phyloP scores from a whole-genome alignment of 768 basidiomycete species.

The Lactarius evosmus region DNA sequence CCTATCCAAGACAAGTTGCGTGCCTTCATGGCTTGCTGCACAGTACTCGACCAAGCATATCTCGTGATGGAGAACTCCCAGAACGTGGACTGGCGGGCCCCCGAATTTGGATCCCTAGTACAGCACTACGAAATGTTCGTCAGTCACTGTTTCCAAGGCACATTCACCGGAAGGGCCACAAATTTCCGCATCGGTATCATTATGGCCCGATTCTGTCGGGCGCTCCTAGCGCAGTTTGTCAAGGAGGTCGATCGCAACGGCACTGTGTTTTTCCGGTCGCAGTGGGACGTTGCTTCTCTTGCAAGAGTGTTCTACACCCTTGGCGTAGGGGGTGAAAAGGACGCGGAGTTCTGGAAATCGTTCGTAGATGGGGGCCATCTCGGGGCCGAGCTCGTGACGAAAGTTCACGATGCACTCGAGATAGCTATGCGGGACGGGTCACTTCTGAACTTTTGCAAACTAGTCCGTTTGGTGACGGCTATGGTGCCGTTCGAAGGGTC shows the following conservation, averaged over 20 bases:
- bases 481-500: background rate
- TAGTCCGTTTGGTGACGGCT: background rate
- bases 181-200: background rate
- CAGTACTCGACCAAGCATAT: conserved; percentile 1
- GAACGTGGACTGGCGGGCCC: background rate
- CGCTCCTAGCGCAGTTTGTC: background rate
- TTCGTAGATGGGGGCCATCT: background rate
- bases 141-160: background rate
- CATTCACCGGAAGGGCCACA: background rate
- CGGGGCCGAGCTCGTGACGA: background rate
- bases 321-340: background rate
- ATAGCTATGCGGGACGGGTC: conserved; percentile 4
- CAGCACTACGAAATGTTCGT: background rate
- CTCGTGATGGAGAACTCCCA: background rate
- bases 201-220: background rate
- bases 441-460: conserved; percentile 1
- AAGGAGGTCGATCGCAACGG: background rate
- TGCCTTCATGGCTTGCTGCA: background rate
- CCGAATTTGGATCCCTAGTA: background rate
- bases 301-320: background rate
- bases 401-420: background rate
- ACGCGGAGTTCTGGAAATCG: background rate
- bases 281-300: background rate
- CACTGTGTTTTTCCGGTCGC: background rate
- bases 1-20: background rate